phyloP scores from a whole-genome alignment of 1,284 basidiomycete genomes.

The Leucoagaricus sp. region DNA sequence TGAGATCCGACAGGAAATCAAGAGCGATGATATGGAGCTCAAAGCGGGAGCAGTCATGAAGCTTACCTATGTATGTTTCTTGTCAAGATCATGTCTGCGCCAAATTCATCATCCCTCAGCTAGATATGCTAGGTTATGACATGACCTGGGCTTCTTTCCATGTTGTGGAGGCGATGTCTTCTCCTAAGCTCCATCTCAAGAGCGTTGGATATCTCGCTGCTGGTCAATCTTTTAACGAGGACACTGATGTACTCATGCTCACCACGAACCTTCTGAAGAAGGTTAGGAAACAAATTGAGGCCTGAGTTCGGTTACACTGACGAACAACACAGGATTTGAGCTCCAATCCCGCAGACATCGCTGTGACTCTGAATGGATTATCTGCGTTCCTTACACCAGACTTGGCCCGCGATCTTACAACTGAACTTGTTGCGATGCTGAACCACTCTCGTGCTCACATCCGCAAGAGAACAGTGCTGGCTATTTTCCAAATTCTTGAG shows the following conservation, averaged over 20 bases:
- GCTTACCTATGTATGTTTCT: slow-evolving; percentile 85
- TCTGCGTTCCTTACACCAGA: slow-evolving; percentile 89
- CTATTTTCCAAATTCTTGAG: slow-evolving; percentile 76
- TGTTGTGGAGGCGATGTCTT: slow-evolving; percentile 98
- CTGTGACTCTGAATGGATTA: slow-evolving; percentile 84
- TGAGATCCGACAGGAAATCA: slow-evolving; percentile 91
- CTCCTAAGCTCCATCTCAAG: slow-evolving; percentile 89
- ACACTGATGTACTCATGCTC: slow-evolving; percentile 97
- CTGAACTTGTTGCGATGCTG: slow-evolving; percentile 86
- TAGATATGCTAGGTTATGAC: slow-evolving; percentile 92
- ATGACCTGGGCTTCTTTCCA: slow-evolving; percentile 93
- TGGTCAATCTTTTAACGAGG: slow-evolving; percentile 87
- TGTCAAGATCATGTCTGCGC: slow-evolving; percentile 15
- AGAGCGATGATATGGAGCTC: slow-evolving; percentile 93
- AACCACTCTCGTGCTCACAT: slow-evolving; percentile 90
- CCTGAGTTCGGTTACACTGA: slow-evolving; percentile 2
- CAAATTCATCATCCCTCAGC: slow-evolving; percentile 42
- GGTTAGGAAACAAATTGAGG: slow-evolving; percentile 46
- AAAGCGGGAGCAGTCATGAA: slow-evolving; percentile 96
- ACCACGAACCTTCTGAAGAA: slow-evolving; percentile 99
- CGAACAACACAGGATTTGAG: slow-evolving; percentile 70
- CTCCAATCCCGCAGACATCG: slow-evolving; percentile 75
- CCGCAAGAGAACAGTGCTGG: slow-evolving; percentile 86
- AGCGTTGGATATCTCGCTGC: slow-evolving; percentile 96
- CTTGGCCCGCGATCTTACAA: slow-evolving; percentile 85